Evolutionary conservation across 805 yeast species (phyloP).

Genomic region (Yueomyces sp.): DNA sequence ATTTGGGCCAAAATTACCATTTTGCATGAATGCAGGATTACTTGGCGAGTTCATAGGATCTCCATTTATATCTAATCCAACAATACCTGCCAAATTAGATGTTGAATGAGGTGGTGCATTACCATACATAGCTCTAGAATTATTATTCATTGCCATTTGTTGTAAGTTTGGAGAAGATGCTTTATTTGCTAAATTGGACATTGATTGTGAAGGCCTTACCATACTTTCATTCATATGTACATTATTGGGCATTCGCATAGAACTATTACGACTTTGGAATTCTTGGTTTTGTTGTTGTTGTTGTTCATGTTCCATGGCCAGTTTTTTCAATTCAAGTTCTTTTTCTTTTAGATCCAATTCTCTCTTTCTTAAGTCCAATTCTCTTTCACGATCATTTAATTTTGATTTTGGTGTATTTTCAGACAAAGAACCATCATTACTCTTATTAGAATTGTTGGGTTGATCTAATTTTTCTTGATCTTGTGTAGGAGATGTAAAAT

Average conservation of each 20-base stretch:
- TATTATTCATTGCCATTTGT: slow-evolving; percentile 8
- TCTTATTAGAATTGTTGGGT: background rate
- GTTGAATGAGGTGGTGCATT: slow-evolving; percentile 3
- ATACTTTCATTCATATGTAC: slow-evolving; percentile 2
- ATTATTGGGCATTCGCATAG: slow-evolving; percentile 1
- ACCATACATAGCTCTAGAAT: slow-evolving; percentile 18
- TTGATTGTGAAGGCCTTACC: background rate
- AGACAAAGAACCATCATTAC: background rate
- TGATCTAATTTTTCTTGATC: background rate
- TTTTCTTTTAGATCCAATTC: slow-evolving; percentile 25
- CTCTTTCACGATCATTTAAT: slow-evolving; percentile 8
- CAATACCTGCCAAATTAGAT: slow-evolving; percentile 2
- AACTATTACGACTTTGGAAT: slow-evolving; percentile 1
- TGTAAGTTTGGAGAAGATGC: slow-evolving; percentile 8
- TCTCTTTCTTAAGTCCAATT: slow-evolving; percentile 20
- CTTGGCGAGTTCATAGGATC: background rate
- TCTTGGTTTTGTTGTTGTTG: background rate
- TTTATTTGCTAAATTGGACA: slow-evolving; percentile 6
- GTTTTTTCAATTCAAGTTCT: slow-evolving; percentile 20
- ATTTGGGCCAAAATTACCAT: background rate
- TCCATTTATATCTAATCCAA: background rate
- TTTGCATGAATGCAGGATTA: background rate
- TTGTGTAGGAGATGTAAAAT: background rate
- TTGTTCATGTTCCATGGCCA: slow-evolving; percentile 14
- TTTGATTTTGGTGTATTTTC: background rate